These are phyloP conservation scores for Wallacemonas rigidus DNA, from an alignment of 208 protist species.

Conservation along the genomic window DNA sequence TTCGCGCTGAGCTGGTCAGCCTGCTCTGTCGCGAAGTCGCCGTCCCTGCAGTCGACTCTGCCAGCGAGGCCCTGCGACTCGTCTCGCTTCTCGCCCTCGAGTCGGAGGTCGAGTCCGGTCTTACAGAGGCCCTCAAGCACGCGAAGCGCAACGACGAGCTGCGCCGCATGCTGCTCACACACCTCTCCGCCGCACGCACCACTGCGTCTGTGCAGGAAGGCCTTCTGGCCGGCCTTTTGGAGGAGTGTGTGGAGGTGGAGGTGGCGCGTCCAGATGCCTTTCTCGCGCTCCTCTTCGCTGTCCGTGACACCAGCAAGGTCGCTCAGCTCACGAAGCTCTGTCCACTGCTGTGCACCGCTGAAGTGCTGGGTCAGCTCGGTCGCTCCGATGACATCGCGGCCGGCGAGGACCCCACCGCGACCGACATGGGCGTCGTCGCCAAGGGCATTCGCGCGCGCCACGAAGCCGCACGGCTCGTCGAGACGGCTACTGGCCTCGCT, in stretches of 20 bases:
- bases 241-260: constrained; percentile 75
- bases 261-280: constrained; percentile 85
- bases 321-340: constrained; percentile 23
- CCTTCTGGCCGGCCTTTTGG: constrained; percentile 50
- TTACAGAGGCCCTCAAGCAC: constrained; percentile 54
- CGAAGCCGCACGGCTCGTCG: constrained; percentile 50
- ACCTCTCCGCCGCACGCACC: constrained; percentile 38
- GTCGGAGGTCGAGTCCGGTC: constrained; percentile 46
- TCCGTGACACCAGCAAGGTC: constrained; percentile 21
- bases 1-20: constrained; percentile 29
- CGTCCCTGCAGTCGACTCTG: constrained; percentile 61
- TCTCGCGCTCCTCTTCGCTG: constrained; percentile 59
- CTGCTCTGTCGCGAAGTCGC: constrained; percentile 68
- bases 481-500: constrained; percentile 66
- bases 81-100: constrained; percentile 46
- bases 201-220: constrained; percentile 38
- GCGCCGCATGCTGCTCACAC: constrained; percentile 69
- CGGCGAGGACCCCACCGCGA: constrained; percentile 22
- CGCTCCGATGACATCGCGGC: neutral
- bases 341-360: constrained; percentile 46
- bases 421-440: constrained; percentile 10
- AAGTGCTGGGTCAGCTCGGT: constrained; percentile 63
- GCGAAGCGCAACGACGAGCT: constrained; percentile 55
- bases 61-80: constrained; percentile 63
- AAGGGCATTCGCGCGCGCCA: constrained; percentile 18